Conservation (phyloP, 1,139 yeast species). For the Saccharomycopsis hybrid region DNA sequence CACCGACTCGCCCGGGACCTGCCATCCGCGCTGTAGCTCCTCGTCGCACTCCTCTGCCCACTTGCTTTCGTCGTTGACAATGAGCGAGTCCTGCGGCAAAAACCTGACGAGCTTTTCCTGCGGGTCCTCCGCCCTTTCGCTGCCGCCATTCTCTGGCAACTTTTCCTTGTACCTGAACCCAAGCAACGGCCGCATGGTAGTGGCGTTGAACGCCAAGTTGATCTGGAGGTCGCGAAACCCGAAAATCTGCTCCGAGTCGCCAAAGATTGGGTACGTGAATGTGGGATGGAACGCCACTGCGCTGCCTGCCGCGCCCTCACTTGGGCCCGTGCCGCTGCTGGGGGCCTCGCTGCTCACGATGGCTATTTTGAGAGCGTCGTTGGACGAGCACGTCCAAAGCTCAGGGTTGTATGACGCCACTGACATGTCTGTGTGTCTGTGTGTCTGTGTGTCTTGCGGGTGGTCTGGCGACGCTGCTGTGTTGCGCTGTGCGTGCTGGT, state of each 20-base stretch:
- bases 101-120: constrained; percentile 45
- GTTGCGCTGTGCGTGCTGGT: no score
- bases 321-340: no score
- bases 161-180: constrained; percentile 50
- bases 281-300: constrained; percentile 60
- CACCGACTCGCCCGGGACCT: constrained; percentile 46
- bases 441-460: no score
- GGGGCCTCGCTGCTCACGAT: constrained; percentile 47
- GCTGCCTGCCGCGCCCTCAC: no score
- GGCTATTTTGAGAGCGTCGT: constrained; percentile 52
- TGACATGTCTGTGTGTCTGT: constrained; percentile 3
- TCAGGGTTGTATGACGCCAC: constrained; percentile 36
- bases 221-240: constrained; percentile 70
- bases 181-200: constrained; percentile 47
- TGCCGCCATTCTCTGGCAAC: constrained; percentile 36
- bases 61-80: constrained; percentile 52
- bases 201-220: constrained; percentile 46
- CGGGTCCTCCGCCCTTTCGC: constrained; percentile 35
- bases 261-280: constrained; percentile 90
- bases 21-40: constrained; percentile 35
- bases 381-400: constrained; percentile 66
- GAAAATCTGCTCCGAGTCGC: constrained; percentile 82
- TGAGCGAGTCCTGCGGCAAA: constrained; percentile 51
- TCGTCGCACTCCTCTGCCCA: constrained; percentile 56
- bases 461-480: no score